A percentile compares a stretch with the other conserved stretches of the same genome.
Evolutionary conservation across 345 rosid genomes (phyloP).

Genomic region (Corchorus olitorius): DNA sequence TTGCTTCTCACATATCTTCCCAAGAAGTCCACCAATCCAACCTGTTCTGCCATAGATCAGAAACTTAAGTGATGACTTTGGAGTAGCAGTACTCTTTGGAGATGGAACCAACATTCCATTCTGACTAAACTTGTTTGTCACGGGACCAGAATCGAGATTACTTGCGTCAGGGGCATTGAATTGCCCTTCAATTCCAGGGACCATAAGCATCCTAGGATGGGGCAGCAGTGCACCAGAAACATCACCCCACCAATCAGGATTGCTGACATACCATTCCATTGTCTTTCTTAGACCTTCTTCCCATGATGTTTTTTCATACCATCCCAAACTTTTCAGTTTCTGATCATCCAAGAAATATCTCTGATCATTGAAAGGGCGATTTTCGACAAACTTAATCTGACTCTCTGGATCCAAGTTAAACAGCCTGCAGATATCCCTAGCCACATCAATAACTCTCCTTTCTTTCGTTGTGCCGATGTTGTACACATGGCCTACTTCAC

Average conservation of each 20-base stretch:
- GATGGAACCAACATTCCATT: constrained; percentile 34
- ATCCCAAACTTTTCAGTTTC: constrained; percentile 51
- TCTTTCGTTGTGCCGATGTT: constrained; percentile 74
- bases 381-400: constrained; percentile 61
- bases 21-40: constrained; percentile 81
- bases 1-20: constrained; percentile 70
- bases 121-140: constrained; percentile 26
- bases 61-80: constrained; percentile 57
- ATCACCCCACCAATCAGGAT: constrained; percentile 67
- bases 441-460: constrained; percentile 71
- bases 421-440: constrained; percentile 60
- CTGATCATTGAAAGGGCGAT: constrained; percentile 64
- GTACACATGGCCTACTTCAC: constrained; percentile 77
- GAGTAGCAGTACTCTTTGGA: constrained; percentile 39
- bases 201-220: constrained; percentile 68
- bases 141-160: constrained; percentile 28
- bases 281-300: constrained; percentile 57
- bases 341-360: constrained; percentile 56
- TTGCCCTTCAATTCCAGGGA: constrained; percentile 57
- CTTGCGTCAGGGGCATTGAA: constrained; percentile 40
- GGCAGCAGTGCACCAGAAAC: constrained; percentile 57
- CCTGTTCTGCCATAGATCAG: constrained; percentile 78
- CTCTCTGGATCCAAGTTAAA: constrained; percentile 54
- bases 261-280: constrained; percentile 51
- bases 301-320: constrained; percentile 51